These are phyloP conservation scores for Powellomyces hirtus DNA, from an alignment of 192 early-diverging fungal species.

Conservation along the genomic window DNA sequence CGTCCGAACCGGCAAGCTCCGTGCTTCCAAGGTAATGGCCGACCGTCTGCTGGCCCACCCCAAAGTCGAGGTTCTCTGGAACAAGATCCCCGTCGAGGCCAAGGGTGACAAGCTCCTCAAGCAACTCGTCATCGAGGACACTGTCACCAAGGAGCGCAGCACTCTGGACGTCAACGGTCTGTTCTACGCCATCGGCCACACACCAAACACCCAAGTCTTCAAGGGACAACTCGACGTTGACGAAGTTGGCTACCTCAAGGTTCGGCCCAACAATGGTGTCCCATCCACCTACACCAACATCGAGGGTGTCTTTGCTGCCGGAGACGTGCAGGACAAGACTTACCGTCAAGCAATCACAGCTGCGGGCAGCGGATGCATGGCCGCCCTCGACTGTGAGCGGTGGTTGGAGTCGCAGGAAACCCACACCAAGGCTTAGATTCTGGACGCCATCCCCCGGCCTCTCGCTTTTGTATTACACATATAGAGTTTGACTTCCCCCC, in stretches of 20 bases:
- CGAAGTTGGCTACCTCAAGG: conserved; percentile 83
- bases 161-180: conserved; percentile 79
- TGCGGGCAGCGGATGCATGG: conserved; percentile 97
- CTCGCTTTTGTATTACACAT: no score
- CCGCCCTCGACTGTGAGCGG: conserved; percentile 92
- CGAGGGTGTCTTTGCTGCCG: conserved; percentile 90
- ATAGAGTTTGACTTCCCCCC: no score
- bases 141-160: conserved; percentile 56
- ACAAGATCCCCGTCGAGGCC: conserved; percentile 75
- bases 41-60: conserved; percentile 75
- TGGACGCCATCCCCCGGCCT: no score
- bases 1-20: conserved; percentile 86
- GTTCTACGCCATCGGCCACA: conserved; percentile 97
- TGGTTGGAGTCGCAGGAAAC: conserved; percentile 64
- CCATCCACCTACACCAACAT: conserved; percentile 67
- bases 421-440: conserved; percentile 4
- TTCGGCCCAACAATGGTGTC: conserved; percentile 47
- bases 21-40: conserved; percentile 95
- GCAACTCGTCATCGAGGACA: conserved; percentile 70
- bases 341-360: conserved; percentile 94
- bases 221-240: conserved; percentile 75
- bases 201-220: conserved; percentile 72
- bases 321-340: conserved; percentile 93
- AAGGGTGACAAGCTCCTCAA: conserved; percentile 78
- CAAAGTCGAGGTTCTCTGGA: conserved; percentile 87